Evolutionary conservation across 1,139 yeast species (phyloP).

Genomic region (Scheffersomyces lignicola): DNA sequence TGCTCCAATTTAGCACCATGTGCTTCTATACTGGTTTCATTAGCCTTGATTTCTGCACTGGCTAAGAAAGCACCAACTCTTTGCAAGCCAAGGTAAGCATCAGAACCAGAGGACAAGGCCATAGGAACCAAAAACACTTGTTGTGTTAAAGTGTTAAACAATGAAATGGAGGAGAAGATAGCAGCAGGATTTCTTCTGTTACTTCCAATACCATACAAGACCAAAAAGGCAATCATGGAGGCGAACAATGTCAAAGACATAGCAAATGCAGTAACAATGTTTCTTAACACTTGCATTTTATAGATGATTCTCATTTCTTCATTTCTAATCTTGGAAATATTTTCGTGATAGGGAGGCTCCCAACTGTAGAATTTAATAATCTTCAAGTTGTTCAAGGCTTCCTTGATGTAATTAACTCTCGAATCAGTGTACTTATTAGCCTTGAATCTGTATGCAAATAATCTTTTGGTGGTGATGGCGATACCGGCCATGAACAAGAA

Average conservation of each 20-base stretch:
- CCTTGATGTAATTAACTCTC: slow-evolving; percentile 34
- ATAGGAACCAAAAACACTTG: slow-evolving; percentile 67
- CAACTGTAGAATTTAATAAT: slow-evolving; percentile 53
- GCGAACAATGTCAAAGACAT: slow-evolving; percentile 64
- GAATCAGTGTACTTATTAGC: slow-evolving; percentile 34
- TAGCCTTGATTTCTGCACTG: slow-evolving; percentile 22
- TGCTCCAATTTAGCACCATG: slow-evolving; percentile 20
- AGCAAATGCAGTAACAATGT: slow-evolving; percentile 58
- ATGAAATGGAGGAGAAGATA: slow-evolving; percentile 77
- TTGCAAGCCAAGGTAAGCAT: slow-evolving; percentile 63
- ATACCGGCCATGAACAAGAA: slow-evolving; percentile 25
- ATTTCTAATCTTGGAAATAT: slow-evolving; percentile 46
- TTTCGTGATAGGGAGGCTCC: slow-evolving; percentile 60
- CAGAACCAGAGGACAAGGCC: slow-evolving; percentile 66
- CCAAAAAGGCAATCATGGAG: slow-evolving; percentile 73
- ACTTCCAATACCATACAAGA: slow-evolving; percentile 51
- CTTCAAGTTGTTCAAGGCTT: slow-evolving; percentile 35
- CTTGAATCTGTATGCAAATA: slow-evolving; percentile 26
- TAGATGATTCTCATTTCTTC: slow-evolving; percentile 51
- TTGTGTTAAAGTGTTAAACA: slow-evolving; percentile 61
- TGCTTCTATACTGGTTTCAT: slow-evolving; percentile 20
- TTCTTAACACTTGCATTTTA: slow-evolving; percentile 55
- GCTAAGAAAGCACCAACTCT: slow-evolving; percentile 58
- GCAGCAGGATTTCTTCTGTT: slow-evolving; percentile 59
- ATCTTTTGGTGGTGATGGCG: slow-evolving; percentile 22